Evolutionary conservation across 2,329 filamentous ascomycete species (phyloP), one percentile per base, ranked within the genome.

Genomic region (Colletotrichum trifolii): DNA sequence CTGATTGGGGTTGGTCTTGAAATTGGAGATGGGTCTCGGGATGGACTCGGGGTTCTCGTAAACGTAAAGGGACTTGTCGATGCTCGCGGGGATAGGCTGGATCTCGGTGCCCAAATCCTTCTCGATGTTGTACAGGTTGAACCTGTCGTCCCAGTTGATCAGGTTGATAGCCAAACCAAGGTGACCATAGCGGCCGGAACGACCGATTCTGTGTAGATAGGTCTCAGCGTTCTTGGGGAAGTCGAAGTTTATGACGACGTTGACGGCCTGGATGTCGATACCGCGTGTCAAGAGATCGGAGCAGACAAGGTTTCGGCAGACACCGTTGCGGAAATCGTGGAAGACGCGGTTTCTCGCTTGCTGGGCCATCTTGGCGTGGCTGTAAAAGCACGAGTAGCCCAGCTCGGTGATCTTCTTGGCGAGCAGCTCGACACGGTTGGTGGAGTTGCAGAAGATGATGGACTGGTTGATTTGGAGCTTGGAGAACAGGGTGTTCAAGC

Each of bases 401-500:
- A 99, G 88, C 78, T 99, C 96, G 52, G 96, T 99, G 74, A 99
- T 99, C 81, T 99, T 99, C 86, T 99, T 99, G 54, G 96, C 96
- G 34, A 99, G 87, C 57, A 99, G 86, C 80, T 99, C 96, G 67
- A 99, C 96, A 70, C 96, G 93, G 79, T 98, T 98, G 58, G 96
- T 99, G 45, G 96, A 99, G 81, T 99, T 99, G 83, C 96, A 99
- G 83, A 99, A 99, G 77, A 99, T 99, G 82, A 99, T 99, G 68
- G 96, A 99, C 83, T 99, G 96, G 82, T 99, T 99, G 82, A 99
- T 99, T 80, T 99, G 95, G 13, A 99, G 89, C 81, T 97, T 97
- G 72, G 94, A 97, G 84, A 99, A 99, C 69, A 99, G 90, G 0
- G 96, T 99, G 83, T 99, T 99, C 70, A 99, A 83, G 78, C 96